Conservation (phyloP, 2,329 filamentous ascomycete species). For the Monosporascus ibericus region DNA sequence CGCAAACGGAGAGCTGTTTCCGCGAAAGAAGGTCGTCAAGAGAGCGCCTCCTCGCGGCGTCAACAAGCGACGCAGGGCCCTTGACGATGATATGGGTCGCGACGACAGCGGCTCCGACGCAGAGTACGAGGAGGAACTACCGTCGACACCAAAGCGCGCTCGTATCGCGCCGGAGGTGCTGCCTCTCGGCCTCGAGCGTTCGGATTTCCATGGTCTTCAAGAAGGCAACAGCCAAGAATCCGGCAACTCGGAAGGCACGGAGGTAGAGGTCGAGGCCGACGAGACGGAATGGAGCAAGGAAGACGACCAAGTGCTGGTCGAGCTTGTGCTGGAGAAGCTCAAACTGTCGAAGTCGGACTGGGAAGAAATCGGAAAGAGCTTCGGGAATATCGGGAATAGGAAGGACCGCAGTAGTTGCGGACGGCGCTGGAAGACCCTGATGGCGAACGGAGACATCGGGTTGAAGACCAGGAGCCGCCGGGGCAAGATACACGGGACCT, state of each 20-base stretch:
- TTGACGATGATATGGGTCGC: constrained; percentile 40
- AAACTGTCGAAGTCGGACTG: constrained; percentile 59
- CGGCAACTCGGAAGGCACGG: constrained; percentile 26
- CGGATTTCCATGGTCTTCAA: constrained; percentile 51
- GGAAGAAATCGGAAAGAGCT: constrained; percentile 59
- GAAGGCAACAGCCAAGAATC: constrained; percentile 22
- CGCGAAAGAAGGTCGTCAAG: constrained; percentile 46
- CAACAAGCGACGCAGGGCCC: constrained; percentile 48
- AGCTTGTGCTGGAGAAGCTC: constrained; percentile 61
- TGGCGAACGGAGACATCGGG: constrained; percentile 53
- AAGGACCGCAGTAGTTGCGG: constrained; percentile 52
- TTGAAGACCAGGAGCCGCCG: constrained; percentile 45
- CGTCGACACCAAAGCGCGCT: constrained; percentile 53
- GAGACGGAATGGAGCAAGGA: constrained; percentile 53
- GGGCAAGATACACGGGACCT: constrained; percentile 47
- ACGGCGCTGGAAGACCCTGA: constrained; percentile 57
- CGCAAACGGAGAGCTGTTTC: constrained; percentile 22
- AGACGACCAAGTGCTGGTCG: constrained; percentile 60
- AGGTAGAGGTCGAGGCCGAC: constrained; percentile 38
- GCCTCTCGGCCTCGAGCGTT: constrained; percentile 52
- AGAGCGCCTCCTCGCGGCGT: constrained; percentile 39
- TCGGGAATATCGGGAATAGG: constrained; percentile 32
- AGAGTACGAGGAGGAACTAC: constrained; percentile 23
- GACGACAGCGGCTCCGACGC: constrained; percentile 25
- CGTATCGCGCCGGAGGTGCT: constrained; percentile 56